Conservation (phyloP, 1,284 basidiomycete species). For the Moesziomyces antarcticus region DNA sequence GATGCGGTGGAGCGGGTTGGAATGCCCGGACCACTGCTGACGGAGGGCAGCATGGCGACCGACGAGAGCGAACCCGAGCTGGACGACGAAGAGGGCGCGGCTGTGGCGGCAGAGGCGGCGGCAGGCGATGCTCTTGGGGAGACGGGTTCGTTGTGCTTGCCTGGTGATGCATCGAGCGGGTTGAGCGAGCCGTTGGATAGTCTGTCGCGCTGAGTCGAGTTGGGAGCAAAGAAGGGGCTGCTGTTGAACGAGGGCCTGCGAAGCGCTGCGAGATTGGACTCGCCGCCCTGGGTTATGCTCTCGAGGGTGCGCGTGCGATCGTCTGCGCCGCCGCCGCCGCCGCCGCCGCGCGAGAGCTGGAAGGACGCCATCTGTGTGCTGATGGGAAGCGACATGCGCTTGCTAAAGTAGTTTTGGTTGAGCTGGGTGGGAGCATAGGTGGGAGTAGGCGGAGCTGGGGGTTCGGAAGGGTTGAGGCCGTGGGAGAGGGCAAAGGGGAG, state of each 20-base stretch:
- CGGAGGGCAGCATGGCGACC: conserved; percentile 13
- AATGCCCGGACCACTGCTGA: conserved; percentile 14
- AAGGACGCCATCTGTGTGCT: conserved; percentile 47
- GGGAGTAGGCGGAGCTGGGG: conserved; percentile 58
- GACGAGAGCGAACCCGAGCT: conserved; percentile 10
- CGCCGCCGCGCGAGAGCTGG: conserved; percentile 21
- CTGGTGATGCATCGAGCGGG: conserved; percentile 7
- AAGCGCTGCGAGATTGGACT: conserved; percentile 22
- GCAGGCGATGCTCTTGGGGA: conserved; percentile 32
- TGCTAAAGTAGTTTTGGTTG: conserved; percentile 51
- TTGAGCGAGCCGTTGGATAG: conserved; percentile 19
- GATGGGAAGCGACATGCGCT: conserved; percentile 57
- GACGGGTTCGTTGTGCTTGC: conserved; percentile 28
- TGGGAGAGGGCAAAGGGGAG: conserved; percentile 57
- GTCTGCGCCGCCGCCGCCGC: conserved; percentile 9
- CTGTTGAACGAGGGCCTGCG: conserved; percentile 38
- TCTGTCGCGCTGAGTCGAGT: neutral
- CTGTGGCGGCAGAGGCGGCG: conserved; percentile 4
- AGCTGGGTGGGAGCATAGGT: conserved; percentile 38
- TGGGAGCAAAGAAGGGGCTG: conserved; percentile 31
- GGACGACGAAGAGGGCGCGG: conserved; percentile 10
- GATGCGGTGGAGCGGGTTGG: conserved; percentile 4
- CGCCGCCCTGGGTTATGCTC: conserved; percentile 34
- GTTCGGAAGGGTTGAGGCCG: conserved; percentile 53
- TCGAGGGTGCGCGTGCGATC: conserved; percentile 32